Evolutionary conservation across 116 monocot species (phyloP).

Genomic region (Dioscorea cayenensis): DNA sequence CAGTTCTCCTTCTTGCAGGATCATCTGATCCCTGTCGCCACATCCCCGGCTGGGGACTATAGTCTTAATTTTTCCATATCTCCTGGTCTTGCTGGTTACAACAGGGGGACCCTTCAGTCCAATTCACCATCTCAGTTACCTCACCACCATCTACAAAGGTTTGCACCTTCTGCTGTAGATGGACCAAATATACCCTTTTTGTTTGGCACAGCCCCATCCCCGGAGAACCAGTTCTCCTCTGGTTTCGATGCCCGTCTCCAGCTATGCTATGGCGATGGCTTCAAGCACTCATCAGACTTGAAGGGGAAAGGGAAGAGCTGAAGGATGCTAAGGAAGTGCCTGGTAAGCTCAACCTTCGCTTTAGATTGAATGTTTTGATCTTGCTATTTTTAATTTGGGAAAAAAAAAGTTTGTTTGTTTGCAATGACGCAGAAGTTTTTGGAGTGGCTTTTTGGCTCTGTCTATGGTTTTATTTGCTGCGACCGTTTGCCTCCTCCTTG

Average conservation of each 20-base stretch:
- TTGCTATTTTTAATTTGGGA: not conserved
- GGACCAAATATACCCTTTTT: conserved; percentile 69
- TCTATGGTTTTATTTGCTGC: not conserved
- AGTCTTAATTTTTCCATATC: conserved; percentile 85
- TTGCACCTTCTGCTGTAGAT: conserved; percentile 56
- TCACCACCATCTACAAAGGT: conserved; percentile 50
- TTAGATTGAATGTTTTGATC: not conserved
- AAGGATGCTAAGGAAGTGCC: conserved; percentile 4
- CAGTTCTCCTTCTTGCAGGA: conserved; percentile 69
- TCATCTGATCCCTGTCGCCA: conserved; percentile 45
- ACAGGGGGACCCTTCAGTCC: conserved; percentile 99
- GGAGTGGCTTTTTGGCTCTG: not conserved
- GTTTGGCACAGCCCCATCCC: conserved; percentile 35
- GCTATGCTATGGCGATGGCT: conserved; percentile 52
- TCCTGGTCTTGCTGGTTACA: conserved; percentile 71
- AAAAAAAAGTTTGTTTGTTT: not conserved
- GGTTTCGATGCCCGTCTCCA: conserved; percentile 59
- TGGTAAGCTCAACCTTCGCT: not conserved
- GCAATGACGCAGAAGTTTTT: not conserved
- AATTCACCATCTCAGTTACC: conserved; percentile 58
- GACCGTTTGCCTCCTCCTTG: not conserved
- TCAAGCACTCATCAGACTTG: conserved; percentile 45
- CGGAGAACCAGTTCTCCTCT: conserved; percentile 45
- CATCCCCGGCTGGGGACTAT: conserved; percentile 32
- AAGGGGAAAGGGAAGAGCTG: conserved; percentile 75